Conservation (phyloP, 169 alveolate genomes). For the Plasmodium fragile region DNA sequence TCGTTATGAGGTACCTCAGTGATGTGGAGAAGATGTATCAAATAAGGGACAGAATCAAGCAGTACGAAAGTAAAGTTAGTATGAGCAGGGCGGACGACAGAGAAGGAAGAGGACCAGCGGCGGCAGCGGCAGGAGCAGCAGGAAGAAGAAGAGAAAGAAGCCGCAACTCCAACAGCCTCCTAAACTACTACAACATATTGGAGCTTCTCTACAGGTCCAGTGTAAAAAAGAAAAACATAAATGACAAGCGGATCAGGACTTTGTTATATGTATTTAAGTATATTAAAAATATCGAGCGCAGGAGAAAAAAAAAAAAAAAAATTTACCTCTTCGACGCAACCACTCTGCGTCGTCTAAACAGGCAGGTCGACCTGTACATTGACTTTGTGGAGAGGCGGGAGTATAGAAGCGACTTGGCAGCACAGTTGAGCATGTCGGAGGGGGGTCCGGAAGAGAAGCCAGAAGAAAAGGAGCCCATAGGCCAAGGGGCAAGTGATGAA, state of each 20-base stretch:
- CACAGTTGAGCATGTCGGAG: neutral
- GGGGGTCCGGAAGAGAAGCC: neutral
- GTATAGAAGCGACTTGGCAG: constrained; percentile 27
- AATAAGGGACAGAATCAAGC: constrained; percentile 11
- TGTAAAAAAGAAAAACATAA: constrained; percentile 23
- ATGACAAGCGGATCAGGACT: constrained; percentile 46
- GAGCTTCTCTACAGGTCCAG: constrained; percentile 40
- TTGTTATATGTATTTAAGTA: constrained; percentile 48
- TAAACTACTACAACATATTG: constrained; percentile 36
- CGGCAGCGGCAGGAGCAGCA: neutral
- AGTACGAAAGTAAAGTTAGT: neutral
- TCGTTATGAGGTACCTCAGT: constrained; percentile 32
- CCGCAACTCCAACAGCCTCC: neutral
- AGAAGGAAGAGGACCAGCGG: neutral
- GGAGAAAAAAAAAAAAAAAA: constrained; percentile 36
- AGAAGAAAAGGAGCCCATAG: neutral
- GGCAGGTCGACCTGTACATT: constrained; percentile 57
- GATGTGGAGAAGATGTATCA: constrained; percentile 37
- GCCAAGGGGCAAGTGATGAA: neutral
- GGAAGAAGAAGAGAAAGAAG: neutral
- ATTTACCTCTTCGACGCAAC: constrained; percentile 15
- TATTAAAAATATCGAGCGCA: constrained; percentile 27
- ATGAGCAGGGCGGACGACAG: neutral
- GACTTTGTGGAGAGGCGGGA: constrained; percentile 36
- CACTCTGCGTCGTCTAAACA: constrained; percentile 14